Percentiles rank a stretch among this genome's conserved stretches.
Conservation (phyloP, 108 stramenopile genomes). For the Bacterosira constricta region DNA sequence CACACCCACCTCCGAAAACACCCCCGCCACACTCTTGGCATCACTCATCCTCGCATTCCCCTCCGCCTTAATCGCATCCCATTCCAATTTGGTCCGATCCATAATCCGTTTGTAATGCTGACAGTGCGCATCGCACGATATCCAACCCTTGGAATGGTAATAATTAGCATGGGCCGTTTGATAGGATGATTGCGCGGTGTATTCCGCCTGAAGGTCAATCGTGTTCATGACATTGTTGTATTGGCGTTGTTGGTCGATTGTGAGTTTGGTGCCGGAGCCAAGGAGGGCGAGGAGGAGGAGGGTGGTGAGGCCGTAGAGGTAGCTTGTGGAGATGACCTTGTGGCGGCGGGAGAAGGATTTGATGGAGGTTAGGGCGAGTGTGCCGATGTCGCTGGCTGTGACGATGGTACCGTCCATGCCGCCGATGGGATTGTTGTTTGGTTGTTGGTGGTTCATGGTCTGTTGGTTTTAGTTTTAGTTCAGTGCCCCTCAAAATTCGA, state of each 20-base stretch:
- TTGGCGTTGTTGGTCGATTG: slow-evolving; percentile 59
- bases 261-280: slow-evolving; percentile 67
- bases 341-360: slow-evolving; percentile 61
- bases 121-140: slow-evolving; percentile 79
- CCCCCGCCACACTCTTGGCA: slow-evolving; percentile 82
- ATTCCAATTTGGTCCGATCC: slow-evolving; percentile 57
- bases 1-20: slow-evolving; percentile 84
- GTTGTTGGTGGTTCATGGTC: no score
- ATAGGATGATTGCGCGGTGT: slow-evolving; percentile 63
- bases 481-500: no score
- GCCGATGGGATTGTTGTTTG: no score
- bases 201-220: slow-evolving; percentile 83
- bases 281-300: slow-evolving; percentile 54
- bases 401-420: slow-evolving; percentile 46
- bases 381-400: slow-evolving; percentile 17
- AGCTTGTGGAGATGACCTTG: slow-evolving; percentile 69
- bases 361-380: slow-evolving; percentile 16
- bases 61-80: slow-evolving; percentile 76
- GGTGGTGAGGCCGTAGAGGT: slow-evolving; percentile 67
- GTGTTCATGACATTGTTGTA: slow-evolving; percentile 83
- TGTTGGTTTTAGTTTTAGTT: no score
- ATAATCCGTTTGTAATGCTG: slow-evolving; percentile 77
- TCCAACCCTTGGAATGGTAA: slow-evolving; percentile 84
- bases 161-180: slow-evolving; percentile 65
- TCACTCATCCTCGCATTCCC: slow-evolving; percentile 84